Percentiles rank a stretch among this genome's conserved stretches.
Evolutionary conservation across 805 yeast species (phyloP).

Genomic region (Peterozyma toletana): DNA sequence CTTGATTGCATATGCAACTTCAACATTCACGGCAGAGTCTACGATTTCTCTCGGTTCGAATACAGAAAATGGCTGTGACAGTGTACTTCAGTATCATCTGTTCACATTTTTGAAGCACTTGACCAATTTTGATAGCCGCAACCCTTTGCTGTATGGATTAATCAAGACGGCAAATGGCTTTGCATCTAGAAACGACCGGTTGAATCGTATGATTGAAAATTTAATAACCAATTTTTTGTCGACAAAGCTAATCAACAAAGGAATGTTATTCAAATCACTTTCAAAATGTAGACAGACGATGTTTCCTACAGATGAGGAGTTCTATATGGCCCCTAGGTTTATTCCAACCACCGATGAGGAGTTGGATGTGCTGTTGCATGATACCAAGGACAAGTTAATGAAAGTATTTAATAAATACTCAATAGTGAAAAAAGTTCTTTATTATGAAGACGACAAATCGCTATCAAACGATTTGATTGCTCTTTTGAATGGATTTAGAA

Average conservation of each 20-base stretch:
- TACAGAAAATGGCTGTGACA: background rate
- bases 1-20: constrained; percentile 21
- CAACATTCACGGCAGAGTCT: constrained; percentile 10
- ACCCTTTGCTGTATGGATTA: constrained; percentile 12
- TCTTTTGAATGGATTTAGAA: constrained; percentile 26
- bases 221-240: constrained; percentile 16
- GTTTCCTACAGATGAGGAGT: constrained; percentile 20
- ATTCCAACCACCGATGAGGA: constrained; percentile 21
- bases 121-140: constrained; percentile 9
- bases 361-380: constrained; percentile 11
- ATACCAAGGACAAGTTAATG: constrained; percentile 9
- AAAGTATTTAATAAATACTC: background rate
- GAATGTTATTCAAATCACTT: constrained; percentile 7
- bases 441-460: constrained; percentile 5
- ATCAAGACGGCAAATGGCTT: constrained; percentile 7
- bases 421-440: constrained; percentile 1
- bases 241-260: constrained; percentile 15
- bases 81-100: constrained; percentile 9
- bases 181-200: constrained; percentile 10
- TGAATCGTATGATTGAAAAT: constrained; percentile 18
- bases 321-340: constrained; percentile 20
- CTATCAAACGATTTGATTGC: constrained; percentile 10
- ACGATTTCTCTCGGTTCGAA: background rate
- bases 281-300: constrained; percentile 15
- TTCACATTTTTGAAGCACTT: constrained; percentile 15